Evolutionary conservation across 176 grass and related monocot genomes (phyloP).

Genomic region (Panicum miliaceum): DNA sequence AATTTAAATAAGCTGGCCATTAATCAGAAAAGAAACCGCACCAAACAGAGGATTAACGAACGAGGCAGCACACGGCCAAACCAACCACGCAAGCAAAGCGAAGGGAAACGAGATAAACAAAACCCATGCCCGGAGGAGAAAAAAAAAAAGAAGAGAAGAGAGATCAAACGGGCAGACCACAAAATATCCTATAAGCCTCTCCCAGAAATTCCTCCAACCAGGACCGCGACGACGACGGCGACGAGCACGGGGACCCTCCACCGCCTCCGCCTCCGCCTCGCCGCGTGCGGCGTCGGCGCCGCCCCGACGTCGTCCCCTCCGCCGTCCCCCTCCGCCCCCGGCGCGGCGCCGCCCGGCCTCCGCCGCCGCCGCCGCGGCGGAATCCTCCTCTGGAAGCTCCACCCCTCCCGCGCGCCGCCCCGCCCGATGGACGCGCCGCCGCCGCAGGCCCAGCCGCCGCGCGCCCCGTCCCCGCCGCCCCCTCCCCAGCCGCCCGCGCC

Average conservation of each 20-base stretch:
- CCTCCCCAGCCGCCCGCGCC: slow-evolving; percentile 33
- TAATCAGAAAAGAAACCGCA: not conserved
- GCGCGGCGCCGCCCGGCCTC: slow-evolving; percentile 17
- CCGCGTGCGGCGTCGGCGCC: slow-evolving; percentile 40
- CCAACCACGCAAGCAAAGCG: not conserved
- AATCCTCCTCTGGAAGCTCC: slow-evolving; percentile 40
- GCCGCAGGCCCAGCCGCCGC: not conserved
- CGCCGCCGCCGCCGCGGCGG: slow-evolving; percentile 29
- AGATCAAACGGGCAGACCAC: not conserved
- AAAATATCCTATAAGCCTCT: slow-evolving; percentile 48
- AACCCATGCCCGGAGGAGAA: not conserved
- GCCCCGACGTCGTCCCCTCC: slow-evolving; percentile 26
- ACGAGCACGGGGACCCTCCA: slow-evolving; percentile 47
- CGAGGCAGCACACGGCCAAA: not conserved
- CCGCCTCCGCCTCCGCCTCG: slow-evolving; percentile 49
- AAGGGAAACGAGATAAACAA: slow-evolving; percentile 23
- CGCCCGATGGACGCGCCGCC: slow-evolving; percentile 59
- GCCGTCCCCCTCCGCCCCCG: not conserved
- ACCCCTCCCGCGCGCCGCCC: not conserved
- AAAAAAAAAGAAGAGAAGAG: not conserved
- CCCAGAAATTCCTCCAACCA: slow-evolving; percentile 37
- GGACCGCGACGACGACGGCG: slow-evolving; percentile 35
- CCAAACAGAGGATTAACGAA: slow-evolving; percentile 16
- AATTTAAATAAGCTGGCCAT: not conserved
- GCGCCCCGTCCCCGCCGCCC: not conserved